phyloP scores from a whole-genome alignment of 1,139 yeast genomes.

The Pichiaceae sp. region DNA sequence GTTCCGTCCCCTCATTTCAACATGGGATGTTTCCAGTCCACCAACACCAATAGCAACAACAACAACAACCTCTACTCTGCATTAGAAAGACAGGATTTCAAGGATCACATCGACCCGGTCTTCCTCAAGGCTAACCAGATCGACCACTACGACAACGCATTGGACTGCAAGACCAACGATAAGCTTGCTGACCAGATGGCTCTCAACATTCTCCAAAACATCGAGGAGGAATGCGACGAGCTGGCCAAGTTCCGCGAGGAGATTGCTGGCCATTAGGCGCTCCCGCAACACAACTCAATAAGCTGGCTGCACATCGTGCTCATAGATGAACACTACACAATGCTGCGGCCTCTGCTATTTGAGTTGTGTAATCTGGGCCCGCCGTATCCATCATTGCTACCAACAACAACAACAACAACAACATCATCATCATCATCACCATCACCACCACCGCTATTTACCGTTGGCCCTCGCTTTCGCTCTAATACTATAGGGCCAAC shows the following conservation, averaged over 20 bases:
- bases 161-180: slow-evolving; percentile 19
- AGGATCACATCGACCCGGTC: slow-evolving; percentile 14
- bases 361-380: no score
- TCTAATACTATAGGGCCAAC: no score
- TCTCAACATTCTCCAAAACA: slow-evolving; percentile 19
- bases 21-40: background rate
- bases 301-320: slow-evolving; percentile 2
- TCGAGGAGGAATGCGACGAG: slow-evolving; percentile 22
- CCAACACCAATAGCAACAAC: background rate
- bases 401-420: no score
- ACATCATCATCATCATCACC: no score
- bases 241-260: slow-evolving; percentile 20
- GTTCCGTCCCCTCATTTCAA: background rate
- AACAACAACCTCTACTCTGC: background rate
- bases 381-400: no score
- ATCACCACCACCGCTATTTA: no score
- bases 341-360: no score
- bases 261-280: slow-evolving; percentile 11
- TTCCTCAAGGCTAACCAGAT: slow-evolving; percentile 22
- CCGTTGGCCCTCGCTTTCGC: no score
- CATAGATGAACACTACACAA: no score
- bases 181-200: slow-evolving; percentile 25
- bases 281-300: background rate
- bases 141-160: slow-evolving; percentile 21
- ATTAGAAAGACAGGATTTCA: slow-evolving; percentile 1